Evolutionary conservation across 2,329 filamentous ascomycete species (phyloP), one percentile per base, ranked within the genome.

Genomic region (Fusarium begoniae): DNA sequence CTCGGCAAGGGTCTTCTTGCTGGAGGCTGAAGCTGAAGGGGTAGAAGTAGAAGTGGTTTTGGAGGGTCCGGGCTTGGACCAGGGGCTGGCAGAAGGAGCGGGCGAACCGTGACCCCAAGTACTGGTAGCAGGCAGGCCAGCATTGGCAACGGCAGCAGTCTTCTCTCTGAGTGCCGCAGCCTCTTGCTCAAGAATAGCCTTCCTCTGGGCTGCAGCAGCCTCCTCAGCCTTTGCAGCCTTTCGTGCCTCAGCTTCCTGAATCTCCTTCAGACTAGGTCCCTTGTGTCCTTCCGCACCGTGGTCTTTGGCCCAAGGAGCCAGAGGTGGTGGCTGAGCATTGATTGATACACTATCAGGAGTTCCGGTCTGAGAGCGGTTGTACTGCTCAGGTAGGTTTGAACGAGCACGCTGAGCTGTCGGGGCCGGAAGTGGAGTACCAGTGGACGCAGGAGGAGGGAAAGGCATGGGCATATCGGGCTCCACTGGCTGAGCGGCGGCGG

Each of bases 291-390:
- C 88, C 10, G 87, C 84, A 55, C 93, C 92, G 6, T 89, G 89
- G 74, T 98, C 95, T 81, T 96, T 96, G 10, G 96, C 96, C 96
- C 96, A 99, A 0, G 96, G 96, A 2, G 96, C 96, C 75, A 98
- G 85, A 1, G 96, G 94, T 8, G 95, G 90, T 5, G 89, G 87
- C 72, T 88, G 85, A 15, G 83, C 79, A 12, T 83, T 79, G 3
- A 82, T 80, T 28, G 76, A 72, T 9, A 81, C 83, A 9, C 81
- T 80, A 48, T 91, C 90, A 5, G 94, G 95, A 1, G 94, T 97
- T 73, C 93, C 93, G 4, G 92, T 94, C 72, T 91, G 92, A 30
- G 95, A 97, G 69, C 92, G 85, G 59, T 85, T 87, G 69, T 89
- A 90, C 76, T 89, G 87, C 75, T 98, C 95, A 3, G 95, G 94